These are phyloP conservation scores for Tillandsia fasciculata DNA, from an alignment of 176 grass and related monocot species.

Conservation along the genomic window DNA sequence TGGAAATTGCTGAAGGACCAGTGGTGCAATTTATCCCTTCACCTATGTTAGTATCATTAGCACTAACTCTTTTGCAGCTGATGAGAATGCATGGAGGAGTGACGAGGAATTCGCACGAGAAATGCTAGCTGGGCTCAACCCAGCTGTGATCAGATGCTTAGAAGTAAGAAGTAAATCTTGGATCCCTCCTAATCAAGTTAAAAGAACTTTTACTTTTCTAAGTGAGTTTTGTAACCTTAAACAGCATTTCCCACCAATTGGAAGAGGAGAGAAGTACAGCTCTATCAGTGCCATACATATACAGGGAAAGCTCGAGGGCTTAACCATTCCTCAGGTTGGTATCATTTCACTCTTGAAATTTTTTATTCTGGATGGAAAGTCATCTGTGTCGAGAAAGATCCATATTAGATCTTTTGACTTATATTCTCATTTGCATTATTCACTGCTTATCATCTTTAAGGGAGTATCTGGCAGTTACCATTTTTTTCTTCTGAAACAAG, in stretches of 20 bases:
- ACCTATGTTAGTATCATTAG: not conserved
- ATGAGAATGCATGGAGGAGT: conserved; percentile 58
- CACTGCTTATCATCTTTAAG: too few relatives aligned
- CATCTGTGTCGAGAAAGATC: not conserved
- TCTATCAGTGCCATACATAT: conserved; percentile 32
- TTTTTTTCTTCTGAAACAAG: not conserved
- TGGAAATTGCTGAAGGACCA: too few relatives aligned
- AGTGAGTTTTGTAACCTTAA: not conserved
- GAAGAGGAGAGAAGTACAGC: conserved; percentile 42
- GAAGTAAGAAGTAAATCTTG: conserved; percentile 22
- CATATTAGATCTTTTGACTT: not conserved
- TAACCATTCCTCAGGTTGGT: conserved; percentile 32
- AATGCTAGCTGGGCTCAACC: conserved; percentile 89
- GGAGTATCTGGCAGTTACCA: not conserved
- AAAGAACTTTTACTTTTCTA: not conserved
- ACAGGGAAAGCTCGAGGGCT: conserved; percentile 28
- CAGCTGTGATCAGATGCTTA: conserved; percentile 51
- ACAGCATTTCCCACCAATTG: conserved; percentile 57
- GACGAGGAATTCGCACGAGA: conserved; percentile 88
- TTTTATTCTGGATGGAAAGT: too few relatives aligned
- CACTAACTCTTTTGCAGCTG: conserved; percentile 27
- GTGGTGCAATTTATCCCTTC: too few relatives aligned
- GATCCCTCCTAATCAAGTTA: not conserved
- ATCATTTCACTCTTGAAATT: not conserved
- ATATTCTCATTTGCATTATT: too few relatives aligned